Evolutionary conservation across 2,329 filamentous ascomycete genomes (phyloP).

Genomic region (Lachnellula arida): DNA sequence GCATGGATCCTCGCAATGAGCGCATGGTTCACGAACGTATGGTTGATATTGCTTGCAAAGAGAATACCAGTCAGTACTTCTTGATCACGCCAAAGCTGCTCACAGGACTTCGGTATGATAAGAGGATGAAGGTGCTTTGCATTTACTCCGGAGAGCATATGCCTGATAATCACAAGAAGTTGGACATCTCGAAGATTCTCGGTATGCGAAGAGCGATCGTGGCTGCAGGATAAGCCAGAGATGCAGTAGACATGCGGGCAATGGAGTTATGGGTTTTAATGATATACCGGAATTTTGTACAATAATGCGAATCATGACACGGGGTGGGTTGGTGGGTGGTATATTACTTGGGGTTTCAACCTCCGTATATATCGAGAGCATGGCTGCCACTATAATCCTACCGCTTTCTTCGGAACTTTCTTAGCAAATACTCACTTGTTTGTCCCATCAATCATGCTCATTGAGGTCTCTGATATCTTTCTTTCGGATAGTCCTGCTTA

Average conservation of each 20-base stretch:
- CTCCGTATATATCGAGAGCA: too few species aligned
- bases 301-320: neutral
- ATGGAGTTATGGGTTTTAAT: neutral
- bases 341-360: neutral
- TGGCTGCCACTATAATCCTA: too few species aligned
- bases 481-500: too few species aligned
- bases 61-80: constrained; percentile 83
- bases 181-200: constrained; percentile 30
- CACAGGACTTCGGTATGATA: constrained; percentile 77
- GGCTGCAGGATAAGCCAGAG: constrained; percentile 11
- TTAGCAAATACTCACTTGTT: too few species aligned
- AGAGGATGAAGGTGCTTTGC: constrained; percentile 87
- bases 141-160: constrained; percentile 84
- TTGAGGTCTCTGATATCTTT: too few species aligned
- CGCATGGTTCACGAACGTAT: constrained; percentile 97
- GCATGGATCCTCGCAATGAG: constrained; percentile 98
- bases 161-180: constrained; percentile 41
- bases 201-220: constrained; percentile 25
- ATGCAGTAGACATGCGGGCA: neutral
- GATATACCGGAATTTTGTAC: neutral
- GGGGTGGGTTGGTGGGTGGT: neutral
- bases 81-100: constrained; percentile 96
- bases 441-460: too few species aligned
- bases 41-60: constrained; percentile 92
- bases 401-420: too few species aligned